Conservation (phyloP, 2,329 filamentous ascomycete species). For the Talaromyces atroroseus region DNA sequence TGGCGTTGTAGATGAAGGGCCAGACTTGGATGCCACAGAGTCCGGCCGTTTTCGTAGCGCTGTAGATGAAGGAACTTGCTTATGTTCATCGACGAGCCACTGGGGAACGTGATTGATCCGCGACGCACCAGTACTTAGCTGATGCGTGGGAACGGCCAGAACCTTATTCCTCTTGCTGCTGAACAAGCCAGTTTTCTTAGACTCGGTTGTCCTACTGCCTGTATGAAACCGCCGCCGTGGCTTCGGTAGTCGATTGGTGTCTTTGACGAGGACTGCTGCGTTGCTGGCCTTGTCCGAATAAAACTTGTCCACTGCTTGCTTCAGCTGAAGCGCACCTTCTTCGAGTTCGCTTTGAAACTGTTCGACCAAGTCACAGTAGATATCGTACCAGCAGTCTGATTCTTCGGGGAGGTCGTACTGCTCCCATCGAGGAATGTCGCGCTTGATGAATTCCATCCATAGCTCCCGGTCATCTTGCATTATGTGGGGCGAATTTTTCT, state of each 20-base stretch:
- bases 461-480: slow-evolving; percentile 63
- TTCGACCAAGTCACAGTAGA: slow-evolving; percentile 65
- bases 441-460: slow-evolving; percentile 73
- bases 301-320: slow-evolving; percentile 53
- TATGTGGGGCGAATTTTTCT: slow-evolving; percentile 71
- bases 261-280: slow-evolving; percentile 20
- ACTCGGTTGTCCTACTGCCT: slow-evolving; percentile 17
- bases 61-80: slow-evolving; percentile 20
- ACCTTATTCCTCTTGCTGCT: slow-evolving; percentile 31
- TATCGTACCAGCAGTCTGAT: slow-evolving; percentile 66
- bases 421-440: slow-evolving; percentile 66
- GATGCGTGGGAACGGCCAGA: slow-evolving; percentile 37
- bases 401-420: slow-evolving; percentile 62
- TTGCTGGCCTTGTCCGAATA: slow-evolving; percentile 55
- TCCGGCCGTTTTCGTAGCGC: background rate
- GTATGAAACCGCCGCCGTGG: slow-evolving; percentile 5
- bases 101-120: slow-evolving; percentile 36
- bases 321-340: slow-evolving; percentile 55
- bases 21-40: background rate
- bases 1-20: background rate
- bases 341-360: slow-evolving; percentile 54
- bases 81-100: slow-evolving; percentile 39
- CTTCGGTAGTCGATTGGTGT: slow-evolving; percentile 3
- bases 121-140: slow-evolving; percentile 34
- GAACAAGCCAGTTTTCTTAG: slow-evolving; percentile 32